Percentiles rank a stretch among this genome's conserved stretches.
Conservation (phyloP, 1,284 basidiomycete species). For the Melampsora americana region DNA sequence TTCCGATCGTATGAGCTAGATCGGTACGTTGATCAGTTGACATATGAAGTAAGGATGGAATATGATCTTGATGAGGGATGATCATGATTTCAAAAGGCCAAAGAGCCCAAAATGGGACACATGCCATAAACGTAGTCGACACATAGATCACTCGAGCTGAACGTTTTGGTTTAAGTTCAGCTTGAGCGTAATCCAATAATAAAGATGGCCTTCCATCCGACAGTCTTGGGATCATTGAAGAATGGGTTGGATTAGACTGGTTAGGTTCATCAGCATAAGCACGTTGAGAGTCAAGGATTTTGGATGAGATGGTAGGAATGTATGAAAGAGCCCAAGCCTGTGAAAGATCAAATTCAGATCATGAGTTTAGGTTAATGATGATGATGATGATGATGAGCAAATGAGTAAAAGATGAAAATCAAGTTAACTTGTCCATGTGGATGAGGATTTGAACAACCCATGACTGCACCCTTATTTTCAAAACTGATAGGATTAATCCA, state of each 20-base stretch:
- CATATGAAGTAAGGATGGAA: slow-evolving; percentile 68
- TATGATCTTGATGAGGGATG: slow-evolving; percentile 72
- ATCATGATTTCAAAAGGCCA: slow-evolving; percentile 91
- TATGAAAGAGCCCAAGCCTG: slow-evolving; percentile 60
- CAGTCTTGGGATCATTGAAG: slow-evolving; percentile 59
- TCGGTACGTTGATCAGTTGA: slow-evolving; percentile 62
- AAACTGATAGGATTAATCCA: slow-evolving; percentile 50
- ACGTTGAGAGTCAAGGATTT: slow-evolving; percentile 57
- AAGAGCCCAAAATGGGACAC: slow-evolving; percentile 93
- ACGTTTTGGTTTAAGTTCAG: slow-evolving; percentile 64
- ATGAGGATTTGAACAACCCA: slow-evolving; percentile 95
- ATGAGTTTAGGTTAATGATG: slow-evolving; percentile 48
- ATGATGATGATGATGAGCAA: slow-evolving; percentile 48
- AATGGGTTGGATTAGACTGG: slow-evolving; percentile 51
- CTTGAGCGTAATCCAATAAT: slow-evolving; percentile 76
- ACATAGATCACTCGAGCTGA: slow-evolving; percentile 63
- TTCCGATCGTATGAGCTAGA: slow-evolving; percentile 67
- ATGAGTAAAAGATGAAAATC: background rate
- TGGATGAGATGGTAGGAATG: slow-evolving; percentile 60
- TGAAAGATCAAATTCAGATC: background rate
- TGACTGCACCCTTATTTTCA: slow-evolving; percentile 89
- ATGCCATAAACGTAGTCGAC: slow-evolving; percentile 76
- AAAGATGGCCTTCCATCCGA: slow-evolving; percentile 67
- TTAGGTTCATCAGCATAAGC: slow-evolving; percentile 57
- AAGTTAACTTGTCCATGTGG: slow-evolving; percentile 93